Conservation (phyloP, 2,329 filamentous ascomycete species). For the Neonectria magnoliae region DNA sequence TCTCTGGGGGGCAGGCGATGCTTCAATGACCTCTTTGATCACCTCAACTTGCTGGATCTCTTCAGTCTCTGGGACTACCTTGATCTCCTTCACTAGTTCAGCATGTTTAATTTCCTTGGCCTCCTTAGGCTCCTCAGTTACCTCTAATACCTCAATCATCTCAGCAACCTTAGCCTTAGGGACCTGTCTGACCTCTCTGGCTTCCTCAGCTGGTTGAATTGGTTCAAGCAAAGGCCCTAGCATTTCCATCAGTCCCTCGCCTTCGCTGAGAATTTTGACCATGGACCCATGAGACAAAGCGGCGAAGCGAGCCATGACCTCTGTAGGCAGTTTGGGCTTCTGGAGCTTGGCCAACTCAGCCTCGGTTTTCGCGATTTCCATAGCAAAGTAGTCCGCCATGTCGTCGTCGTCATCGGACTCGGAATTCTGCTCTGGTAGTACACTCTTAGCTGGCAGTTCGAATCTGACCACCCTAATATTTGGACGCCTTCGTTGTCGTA, state of each 20-base stretch:
- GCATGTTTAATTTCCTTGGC: not conserved
- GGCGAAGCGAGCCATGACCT: constrained; percentile 59
- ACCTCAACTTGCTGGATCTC: not conserved
- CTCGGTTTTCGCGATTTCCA: constrained; percentile 63
- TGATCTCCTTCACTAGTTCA: not conserved
- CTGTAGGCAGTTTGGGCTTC: constrained; percentile 50
- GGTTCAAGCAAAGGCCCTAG: constrained; percentile 53
- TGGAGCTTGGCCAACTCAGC: constrained; percentile 59
- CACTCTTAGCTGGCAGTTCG: constrained; percentile 52
- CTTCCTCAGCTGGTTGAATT: constrained; percentile 9
- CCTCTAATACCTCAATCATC: constrained; percentile 24
- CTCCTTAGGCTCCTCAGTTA: not conserved
- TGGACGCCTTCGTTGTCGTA: constrained; percentile 43
- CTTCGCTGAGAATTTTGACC: constrained; percentile 57
- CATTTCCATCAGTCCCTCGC: constrained; percentile 55
- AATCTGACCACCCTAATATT: constrained; percentile 50
- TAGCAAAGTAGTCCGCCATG: constrained; percentile 65
- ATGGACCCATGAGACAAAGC: constrained; percentile 60
- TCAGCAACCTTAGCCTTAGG: constrained; percentile 27
- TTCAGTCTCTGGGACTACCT: not conserved
- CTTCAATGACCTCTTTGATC: constrained; percentile 8
- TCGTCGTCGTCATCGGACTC: constrained; percentile 69
- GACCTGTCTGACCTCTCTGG: not conserved
- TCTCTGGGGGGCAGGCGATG: constrained; percentile 7
- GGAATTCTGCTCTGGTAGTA: constrained; percentile 45